Evolutionary conservation across 352 stramenopile species (phyloP).

Genomic region (Phytophthora sojae): DNA sequence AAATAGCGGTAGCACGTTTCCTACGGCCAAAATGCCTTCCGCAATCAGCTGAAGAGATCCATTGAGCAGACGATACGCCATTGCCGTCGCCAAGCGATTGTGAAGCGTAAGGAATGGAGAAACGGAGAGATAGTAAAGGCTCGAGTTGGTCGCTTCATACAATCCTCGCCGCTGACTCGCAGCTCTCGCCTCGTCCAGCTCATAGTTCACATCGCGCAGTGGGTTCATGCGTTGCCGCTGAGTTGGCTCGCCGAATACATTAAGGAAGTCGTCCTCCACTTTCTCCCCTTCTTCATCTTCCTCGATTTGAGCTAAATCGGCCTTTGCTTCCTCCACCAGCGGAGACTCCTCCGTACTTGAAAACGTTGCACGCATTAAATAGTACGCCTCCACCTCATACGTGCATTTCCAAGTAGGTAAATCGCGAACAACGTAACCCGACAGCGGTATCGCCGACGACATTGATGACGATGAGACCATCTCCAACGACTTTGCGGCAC

Average conservation of each 20-base stretch:
- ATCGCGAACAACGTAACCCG: constrained; percentile 86
- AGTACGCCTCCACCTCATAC: constrained; percentile 90
- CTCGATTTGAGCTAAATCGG: constrained; percentile 44
- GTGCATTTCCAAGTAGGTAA: constrained; percentile 89
- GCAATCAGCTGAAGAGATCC: constrained; percentile 84
- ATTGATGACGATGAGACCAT: constrained; percentile 47
- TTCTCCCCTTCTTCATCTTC: constrained; percentile 76
- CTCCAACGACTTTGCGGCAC: constrained; percentile 47
- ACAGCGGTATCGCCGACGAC: constrained; percentile 56
- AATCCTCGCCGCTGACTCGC: constrained; percentile 79
- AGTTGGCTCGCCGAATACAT: constrained; percentile 69
- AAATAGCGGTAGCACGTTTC: constrained; percentile 85
- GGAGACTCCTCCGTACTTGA: constrained; percentile 64
- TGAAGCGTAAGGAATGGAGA: constrained; percentile 86
- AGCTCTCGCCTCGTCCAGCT: constrained; percentile 80
- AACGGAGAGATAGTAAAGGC: constrained; percentile 84
- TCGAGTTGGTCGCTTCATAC: constrained; percentile 88
- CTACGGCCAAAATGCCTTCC: constrained; percentile 86
- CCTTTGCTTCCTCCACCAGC: constrained; percentile 24
- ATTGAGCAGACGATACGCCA: constrained; percentile 88
- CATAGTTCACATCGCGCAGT: constrained; percentile 76
- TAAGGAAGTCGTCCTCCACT: constrained; percentile 83
- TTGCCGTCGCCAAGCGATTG: constrained; percentile 82
- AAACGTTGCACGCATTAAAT: constrained; percentile 86
- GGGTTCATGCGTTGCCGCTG: constrained; percentile 64